Conservation (phyloP, 805 yeast genomes). For the Candida michaelii region DNA sequence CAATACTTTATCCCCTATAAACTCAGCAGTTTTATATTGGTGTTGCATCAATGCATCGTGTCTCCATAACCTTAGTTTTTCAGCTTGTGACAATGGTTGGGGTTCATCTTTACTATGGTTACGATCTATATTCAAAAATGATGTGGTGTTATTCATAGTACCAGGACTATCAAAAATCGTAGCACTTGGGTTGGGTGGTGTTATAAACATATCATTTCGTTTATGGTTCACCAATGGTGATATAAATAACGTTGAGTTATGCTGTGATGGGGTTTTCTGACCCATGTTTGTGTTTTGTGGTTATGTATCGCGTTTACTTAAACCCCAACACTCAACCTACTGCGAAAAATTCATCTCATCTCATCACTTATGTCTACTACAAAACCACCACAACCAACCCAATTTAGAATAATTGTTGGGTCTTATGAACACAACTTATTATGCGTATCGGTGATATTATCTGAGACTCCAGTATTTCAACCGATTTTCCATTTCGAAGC, state of each 20-base stretch:
- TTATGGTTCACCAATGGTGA: constrained; percentile 59
- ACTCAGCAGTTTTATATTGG: constrained; percentile 85
- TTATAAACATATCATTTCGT: constrained; percentile 41
- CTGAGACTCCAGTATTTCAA: constrained; percentile 63
- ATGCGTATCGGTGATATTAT: constrained; percentile 62
- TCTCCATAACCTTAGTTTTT: constrained; percentile 84
- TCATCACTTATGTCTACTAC: background rate
- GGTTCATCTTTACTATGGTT: constrained; percentile 9
- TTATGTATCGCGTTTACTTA: background rate
- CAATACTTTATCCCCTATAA: constrained; percentile 86
- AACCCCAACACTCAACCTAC: no score
- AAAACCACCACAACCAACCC: constrained; percentile 3
- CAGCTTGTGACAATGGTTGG: constrained; percentile 63
- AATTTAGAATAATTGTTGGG: constrained; percentile 83
- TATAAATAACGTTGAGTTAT: constrained; percentile 70
- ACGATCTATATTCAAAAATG: constrained; percentile 36
- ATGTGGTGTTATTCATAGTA: constrained; percentile 27
- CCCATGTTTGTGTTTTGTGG: background rate
- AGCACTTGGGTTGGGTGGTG: constrained; percentile 50
- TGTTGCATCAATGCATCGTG: constrained; percentile 93
- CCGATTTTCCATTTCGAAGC: constrained; percentile 97
- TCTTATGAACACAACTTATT: constrained; percentile 92
- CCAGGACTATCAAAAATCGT: constrained; percentile 45
- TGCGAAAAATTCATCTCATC: constrained; percentile 8
- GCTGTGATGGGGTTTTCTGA: constrained; percentile 50